phyloP scores from a whole-genome alignment of 2,329 filamentous ascomycete genomes.

The Verticillium longisporum region DNA sequence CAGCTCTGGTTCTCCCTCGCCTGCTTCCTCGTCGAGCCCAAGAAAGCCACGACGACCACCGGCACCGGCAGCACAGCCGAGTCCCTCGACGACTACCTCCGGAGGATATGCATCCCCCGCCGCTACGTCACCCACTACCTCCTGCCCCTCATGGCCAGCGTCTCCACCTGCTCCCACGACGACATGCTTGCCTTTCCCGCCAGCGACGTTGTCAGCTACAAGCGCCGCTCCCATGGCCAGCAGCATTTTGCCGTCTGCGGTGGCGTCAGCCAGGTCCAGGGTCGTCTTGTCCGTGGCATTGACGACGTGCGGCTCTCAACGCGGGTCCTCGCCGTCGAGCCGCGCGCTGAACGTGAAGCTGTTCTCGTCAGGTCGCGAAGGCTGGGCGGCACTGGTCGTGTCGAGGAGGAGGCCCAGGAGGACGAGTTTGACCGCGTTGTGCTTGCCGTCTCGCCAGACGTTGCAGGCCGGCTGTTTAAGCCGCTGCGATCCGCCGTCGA shows the following conservation, averaged over 20 bases:
- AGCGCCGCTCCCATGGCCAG: constrained; percentile 35
- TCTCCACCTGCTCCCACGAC: constrained; percentile 47
- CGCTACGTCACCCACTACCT: constrained; percentile 43
- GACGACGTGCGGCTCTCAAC: constrained; percentile 30
- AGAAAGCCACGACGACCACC: not conserved
- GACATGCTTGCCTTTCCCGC: constrained; percentile 45
- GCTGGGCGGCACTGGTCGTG: constrained; percentile 13
- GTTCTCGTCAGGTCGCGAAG: constrained; percentile 15
- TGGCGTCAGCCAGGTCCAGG: constrained; percentile 42
- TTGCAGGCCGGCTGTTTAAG: constrained; percentile 39
- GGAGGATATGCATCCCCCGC: constrained; percentile 40
- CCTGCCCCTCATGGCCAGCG: constrained; percentile 45
- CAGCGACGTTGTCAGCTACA: constrained; percentile 44
- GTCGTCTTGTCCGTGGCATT: constrained; percentile 32
- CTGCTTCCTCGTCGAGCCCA: constrained; percentile 39
- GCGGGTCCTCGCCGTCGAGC: constrained; percentile 26
- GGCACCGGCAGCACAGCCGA: constrained; percentile 25
- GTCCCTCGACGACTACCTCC: constrained; percentile 39
- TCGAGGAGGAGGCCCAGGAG: constrained; percentile 7
- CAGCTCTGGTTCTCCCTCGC: constrained; percentile 48
- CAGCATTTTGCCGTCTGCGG: constrained; percentile 43
- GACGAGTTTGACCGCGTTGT: constrained; percentile 44
- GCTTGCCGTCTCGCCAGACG: constrained; percentile 47
- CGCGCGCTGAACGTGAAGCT: constrained; percentile 4
- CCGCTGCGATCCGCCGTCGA: constrained; percentile 29